phyloP scores from a whole-genome alignment of 257 asterid species.

The Solanum appendiculatum region DNA sequence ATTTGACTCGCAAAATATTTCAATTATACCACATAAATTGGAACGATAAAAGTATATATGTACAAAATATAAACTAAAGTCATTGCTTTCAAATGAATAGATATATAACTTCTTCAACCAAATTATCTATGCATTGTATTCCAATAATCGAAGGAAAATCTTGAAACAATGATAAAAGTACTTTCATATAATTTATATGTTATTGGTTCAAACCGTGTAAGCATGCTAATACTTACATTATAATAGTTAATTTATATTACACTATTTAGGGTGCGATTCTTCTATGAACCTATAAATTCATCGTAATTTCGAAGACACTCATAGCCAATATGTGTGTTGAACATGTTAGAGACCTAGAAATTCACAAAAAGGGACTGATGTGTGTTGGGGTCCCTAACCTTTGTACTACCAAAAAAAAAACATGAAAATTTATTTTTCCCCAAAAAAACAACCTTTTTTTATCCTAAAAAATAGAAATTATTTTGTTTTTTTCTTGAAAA shows the following conservation, averaged over 20 bases:
- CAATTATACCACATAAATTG: no score
- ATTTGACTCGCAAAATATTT: no score
- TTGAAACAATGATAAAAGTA: no score
- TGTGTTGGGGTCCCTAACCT: not conserved
- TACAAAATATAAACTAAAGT: no score
- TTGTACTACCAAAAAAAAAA: not conserved
- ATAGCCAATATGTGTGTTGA: not conserved
- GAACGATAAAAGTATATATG: no score
- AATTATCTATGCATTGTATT: no score
- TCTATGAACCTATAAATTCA: no score
- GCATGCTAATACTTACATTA: no score
- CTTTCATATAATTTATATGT: no score
- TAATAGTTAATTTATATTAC: no score
- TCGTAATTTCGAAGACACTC: no score
- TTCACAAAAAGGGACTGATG: not conserved
- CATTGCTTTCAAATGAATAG: not conserved
- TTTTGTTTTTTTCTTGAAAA: not conserved
- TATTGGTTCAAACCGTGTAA: accelerated
- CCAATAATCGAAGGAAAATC: no score
- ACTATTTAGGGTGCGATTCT: not conserved
- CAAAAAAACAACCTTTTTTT: not conserved
- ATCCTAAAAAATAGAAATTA: not conserved
- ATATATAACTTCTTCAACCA: not conserved
- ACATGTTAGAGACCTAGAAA: not conserved
- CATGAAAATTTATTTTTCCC: not conserved